Evolutionary conservation across 495 filamentous ascomycete species (phyloP), one percentile per base, ranked within the genome.

Genomic region (Aspergillus diversus): DNA sequence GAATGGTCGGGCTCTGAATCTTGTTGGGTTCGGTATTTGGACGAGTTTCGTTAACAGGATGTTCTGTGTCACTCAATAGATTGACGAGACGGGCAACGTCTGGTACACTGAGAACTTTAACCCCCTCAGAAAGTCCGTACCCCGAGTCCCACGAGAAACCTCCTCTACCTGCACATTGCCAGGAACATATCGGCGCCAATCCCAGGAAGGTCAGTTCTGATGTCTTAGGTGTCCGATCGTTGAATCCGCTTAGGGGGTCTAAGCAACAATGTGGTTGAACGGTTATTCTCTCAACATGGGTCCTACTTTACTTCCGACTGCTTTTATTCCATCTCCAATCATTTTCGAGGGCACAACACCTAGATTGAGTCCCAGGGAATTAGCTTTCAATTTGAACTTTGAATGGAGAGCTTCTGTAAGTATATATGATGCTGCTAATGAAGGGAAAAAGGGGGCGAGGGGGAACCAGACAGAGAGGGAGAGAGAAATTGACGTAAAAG

Each of bases 21-120:
- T 5, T 16, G 60, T 43, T 50, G 27, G 42, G 57, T 5, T 49
- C 60, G 33, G 60, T 47, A 57, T 57, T 57, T 63, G 43, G n/a
- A 34, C 17, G 33, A 34, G 33, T 57, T 50, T 54, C 34, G 46
- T 57, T 33, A 37, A 63, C 39, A 48, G 11, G 4, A 5, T 61
- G 33, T 15, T 49, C 53, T 57, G 60, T 63, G 60, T 57, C n/a
- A 63, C 60, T 57, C 43, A 21, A 33, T 21, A 31, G 7, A 21
- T 17, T n/a, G 1, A 37, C 34, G 27, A 15, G 27, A 61, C 31
- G 21, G 51, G 59, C 42, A 55, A 27, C 21, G 0, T 27, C 33
- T 57, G 43, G 37, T 33, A 13, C 27, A 15, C 49, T 33, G 49
- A 32, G 8, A 50, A 27, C 47, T 50, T 50, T n/a, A 31, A 5